Evolutionary conservation across 2,329 filamentous ascomycete genomes (phyloP).

Genomic region (Trichoderma aggressivum): DNA sequence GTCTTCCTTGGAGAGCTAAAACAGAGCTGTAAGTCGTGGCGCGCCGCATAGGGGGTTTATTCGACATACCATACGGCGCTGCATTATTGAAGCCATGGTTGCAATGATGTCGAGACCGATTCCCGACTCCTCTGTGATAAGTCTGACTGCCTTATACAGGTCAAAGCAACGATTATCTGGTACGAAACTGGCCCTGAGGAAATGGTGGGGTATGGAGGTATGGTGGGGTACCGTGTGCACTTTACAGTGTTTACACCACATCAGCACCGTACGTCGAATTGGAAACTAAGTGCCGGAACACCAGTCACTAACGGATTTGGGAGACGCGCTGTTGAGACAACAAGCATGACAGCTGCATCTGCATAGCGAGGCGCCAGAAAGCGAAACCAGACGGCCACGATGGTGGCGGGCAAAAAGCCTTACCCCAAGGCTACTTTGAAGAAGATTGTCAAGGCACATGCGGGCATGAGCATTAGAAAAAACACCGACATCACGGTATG

Average conservation of each 20-base stretch:
- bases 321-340: neutral
- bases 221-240: slow-evolving; percentile 18
- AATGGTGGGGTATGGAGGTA: slow-evolving; percentile 3
- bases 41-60: neutral
- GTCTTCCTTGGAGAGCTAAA: slow-evolving; percentile 87
- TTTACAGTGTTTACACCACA: slow-evolving; percentile 21
- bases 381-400: slow-evolving; percentile 19
- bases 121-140: neutral
- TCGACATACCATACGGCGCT: slow-evolving; percentile 56
- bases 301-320: neutral
- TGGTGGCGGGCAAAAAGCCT: slow-evolving; percentile 59
- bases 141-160: neutral
- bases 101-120: slow-evolving; percentile 20
- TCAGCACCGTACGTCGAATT: neutral
- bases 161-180: neutral
- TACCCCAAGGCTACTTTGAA: slow-evolving; percentile 84
- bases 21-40: neutral
- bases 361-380: neutral
- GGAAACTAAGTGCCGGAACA: neutral
- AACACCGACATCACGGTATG: slow-evolving; percentile 79
- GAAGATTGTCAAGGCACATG: slow-evolving; percentile 87
- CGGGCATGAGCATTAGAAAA: slow-evolving; percentile 74
- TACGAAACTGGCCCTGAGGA: neutral
- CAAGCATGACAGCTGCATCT: slow-evolving; percentile 5
- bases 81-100: slow-evolving; percentile 47